Percentiles rank a stretch among this genome's conserved stretches.
These are phyloP conservation scores for Trichocomaceae sp. DNA, from an alignment of 2,329 filamentous ascomycete species.

Conservation along the genomic window DNA sequence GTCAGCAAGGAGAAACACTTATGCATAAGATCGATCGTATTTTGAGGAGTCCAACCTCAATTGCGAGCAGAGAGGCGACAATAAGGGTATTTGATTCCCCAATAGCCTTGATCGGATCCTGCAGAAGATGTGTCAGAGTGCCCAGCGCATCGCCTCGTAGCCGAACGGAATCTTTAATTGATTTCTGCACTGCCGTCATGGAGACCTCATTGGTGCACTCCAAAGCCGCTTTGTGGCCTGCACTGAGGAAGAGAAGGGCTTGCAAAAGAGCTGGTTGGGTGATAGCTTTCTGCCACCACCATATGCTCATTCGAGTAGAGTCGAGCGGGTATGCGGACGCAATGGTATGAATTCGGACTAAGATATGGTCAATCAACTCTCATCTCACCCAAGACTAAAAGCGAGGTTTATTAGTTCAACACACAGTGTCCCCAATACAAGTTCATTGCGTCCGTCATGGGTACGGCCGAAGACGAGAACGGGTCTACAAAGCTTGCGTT, in stretches of 20 bases:
- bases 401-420: neutral
- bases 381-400: too few species aligned
- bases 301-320: conserved; percentile 15
- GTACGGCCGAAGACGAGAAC: conserved; percentile 8
- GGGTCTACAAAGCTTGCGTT: conserved; percentile 11
- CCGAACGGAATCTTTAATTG: neutral
- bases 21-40: too few species aligned
- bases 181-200: conserved; percentile 10
- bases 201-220: conserved; percentile 14
- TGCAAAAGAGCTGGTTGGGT: conserved; percentile 17
- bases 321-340: conserved; percentile 15
- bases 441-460: conserved; percentile 10
- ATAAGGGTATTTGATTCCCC: conserved; percentile 16
- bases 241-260: conserved; percentile 17
- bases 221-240: conserved; percentile 16
- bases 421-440: conserved; percentile 20
- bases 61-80: conserved; percentile 16
- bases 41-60: conserved; percentile 9
- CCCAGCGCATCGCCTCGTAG: too few species aligned
- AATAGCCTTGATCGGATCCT: conserved; percentile 14
- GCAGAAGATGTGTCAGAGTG: conserved; percentile 7
- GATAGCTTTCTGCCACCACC: conserved; percentile 17
- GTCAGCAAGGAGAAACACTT: too few species aligned
- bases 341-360: too few species aligned
- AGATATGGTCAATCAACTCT: too few species aligned